phyloP scores from a whole-genome alignment of 2,329 filamentous ascomycete species.

The Colletotrichum nymphaeae region DNA sequence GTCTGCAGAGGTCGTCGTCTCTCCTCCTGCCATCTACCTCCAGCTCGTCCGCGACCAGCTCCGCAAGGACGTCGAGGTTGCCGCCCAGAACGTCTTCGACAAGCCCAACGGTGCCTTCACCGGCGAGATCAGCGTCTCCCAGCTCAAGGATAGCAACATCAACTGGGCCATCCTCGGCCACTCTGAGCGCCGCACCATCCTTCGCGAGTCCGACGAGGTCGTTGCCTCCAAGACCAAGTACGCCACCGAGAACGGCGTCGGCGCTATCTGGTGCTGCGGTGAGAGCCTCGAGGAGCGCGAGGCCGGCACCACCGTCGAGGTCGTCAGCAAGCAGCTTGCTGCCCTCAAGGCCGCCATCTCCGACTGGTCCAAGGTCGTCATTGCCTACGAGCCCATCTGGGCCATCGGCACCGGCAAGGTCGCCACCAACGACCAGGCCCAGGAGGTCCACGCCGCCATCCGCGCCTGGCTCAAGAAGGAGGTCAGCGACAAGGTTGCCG shows the following conservation, averaged over 20 bases:
- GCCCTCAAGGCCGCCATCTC: slow-evolving; percentile 81
- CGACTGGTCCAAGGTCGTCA: slow-evolving; percentile 94
- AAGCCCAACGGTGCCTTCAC: slow-evolving; percentile 98
- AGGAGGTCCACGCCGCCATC: slow-evolving; percentile 94
- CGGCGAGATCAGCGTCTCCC: slow-evolving; percentile 92
- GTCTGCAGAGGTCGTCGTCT: slow-evolving; percentile 87
- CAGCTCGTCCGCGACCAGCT: slow-evolving; percentile 84
- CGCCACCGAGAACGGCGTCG: slow-evolving; percentile 85
- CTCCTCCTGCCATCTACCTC: slow-evolving; percentile 92
- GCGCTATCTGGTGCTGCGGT: slow-evolving; percentile 96
- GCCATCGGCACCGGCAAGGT: slow-evolving; percentile 94
- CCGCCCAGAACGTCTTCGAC: slow-evolving; percentile 97
- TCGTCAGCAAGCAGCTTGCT: slow-evolving; percentile 86
- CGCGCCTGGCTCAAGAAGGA: slow-evolving; percentile 87
- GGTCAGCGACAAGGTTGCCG: slow-evolving; percentile 79
- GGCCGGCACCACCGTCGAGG: slow-evolving; percentile 83
- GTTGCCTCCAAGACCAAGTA: slow-evolving; percentile 95
- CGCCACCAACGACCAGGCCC: slow-evolving; percentile 87
- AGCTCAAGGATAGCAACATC: slow-evolving; percentile 90
- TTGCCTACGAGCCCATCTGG: slow-evolving; percentile 99
- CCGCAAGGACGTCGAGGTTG: slow-evolving; percentile 81
- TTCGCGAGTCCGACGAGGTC: slow-evolving; percentile 86
- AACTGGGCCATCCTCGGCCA: slow-evolving; percentile 94
- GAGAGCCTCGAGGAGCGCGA: slow-evolving; percentile 96
- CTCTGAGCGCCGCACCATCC: slow-evolving; percentile 91